A percentile compares a stretch with the other conserved stretches of the same genome.
Evolutionary conservation across 129 eudicot genomes (phyloP).

Genomic region (Calendula officinalis): DNA sequence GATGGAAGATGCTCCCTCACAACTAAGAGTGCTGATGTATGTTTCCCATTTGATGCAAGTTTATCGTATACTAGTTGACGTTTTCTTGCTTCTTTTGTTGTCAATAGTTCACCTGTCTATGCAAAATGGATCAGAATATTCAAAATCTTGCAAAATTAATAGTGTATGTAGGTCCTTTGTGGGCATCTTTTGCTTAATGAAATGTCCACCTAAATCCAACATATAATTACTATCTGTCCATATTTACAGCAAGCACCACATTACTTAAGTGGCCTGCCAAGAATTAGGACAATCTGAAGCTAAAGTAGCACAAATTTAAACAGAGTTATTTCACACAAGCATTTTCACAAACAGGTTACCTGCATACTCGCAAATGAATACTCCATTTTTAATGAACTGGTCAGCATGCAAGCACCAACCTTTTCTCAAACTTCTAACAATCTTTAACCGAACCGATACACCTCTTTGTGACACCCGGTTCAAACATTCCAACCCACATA

Average conservation of each 20-base stretch:
- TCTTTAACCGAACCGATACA: constrained; percentile 45
- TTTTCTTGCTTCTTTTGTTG: constrained; percentile 71
- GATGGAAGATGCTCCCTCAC: constrained; percentile 96
- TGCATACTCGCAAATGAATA: constrained; percentile 86
- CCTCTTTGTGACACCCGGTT: constrained; percentile 62
- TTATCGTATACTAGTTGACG: constrained; percentile 68
- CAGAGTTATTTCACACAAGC: not conserved
- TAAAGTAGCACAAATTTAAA: not conserved
- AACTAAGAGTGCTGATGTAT: constrained; percentile 77
- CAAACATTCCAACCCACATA: constrained; percentile 55
- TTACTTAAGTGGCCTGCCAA: constrained; percentile 43
- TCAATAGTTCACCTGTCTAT: constrained; percentile 70
- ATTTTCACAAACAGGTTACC: constrained; percentile 44
- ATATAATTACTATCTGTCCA: constrained; percentile 31
- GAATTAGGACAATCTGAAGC: constrained; percentile 38
- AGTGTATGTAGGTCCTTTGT: constrained; percentile 39
- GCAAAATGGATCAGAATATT: not conserved
- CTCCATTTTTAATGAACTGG: constrained; percentile 46
- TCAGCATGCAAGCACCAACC: constrained; percentile 86
- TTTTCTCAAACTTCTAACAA: constrained; percentile 51
- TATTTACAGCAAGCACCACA: constrained; percentile 43
- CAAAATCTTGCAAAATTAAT: not conserved
- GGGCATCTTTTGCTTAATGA: constrained; percentile 29
- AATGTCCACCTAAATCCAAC: constrained; percentile 45
- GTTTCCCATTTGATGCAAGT: constrained; percentile 37